These are phyloP conservation scores for Trypanosoma boissoni DNA, from an alignment of 208 protist species.

Conservation along the genomic window DNA sequence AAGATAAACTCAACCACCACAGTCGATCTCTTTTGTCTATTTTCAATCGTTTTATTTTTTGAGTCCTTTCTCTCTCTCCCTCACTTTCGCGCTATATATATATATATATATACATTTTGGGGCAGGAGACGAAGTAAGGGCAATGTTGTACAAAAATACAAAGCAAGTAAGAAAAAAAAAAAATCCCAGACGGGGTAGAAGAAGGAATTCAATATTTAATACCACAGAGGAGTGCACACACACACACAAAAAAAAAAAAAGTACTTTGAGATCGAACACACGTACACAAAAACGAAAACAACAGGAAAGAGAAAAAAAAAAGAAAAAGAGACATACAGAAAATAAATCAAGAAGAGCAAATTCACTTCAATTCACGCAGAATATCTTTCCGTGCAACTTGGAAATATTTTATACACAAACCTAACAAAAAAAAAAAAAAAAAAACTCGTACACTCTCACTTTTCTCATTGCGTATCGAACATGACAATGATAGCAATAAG, in stretches of 20 bases:
- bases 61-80: neutral
- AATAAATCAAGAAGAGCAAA: neutral
- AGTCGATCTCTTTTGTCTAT: neutral
- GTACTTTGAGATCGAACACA: neutral
- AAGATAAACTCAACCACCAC: neutral
- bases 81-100: slow-evolving; percentile 3
- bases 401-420: slow-evolving; percentile 1
- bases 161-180: slow-evolving; percentile 5
- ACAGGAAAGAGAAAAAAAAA: neutral
- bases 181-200: neutral
- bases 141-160: neutral
- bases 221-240: neutral
- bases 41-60: neutral
- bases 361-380: too few relatives aligned
- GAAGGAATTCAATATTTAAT: neutral
- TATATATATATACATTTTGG: slow-evolving; percentile 10
- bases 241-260: slow-evolving; percentile 7
- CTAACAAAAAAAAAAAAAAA: neutral
- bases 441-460: too few relatives aligned
- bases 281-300: neutral
- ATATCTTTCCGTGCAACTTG: too few relatives aligned
- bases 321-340: neutral
- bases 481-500: too few relatives aligned
- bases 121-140: slow-evolving; percentile 4
- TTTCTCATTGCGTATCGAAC: too few relatives aligned